Evolutionary conservation across 352 stramenopile genomes (phyloP).

Genomic region (Globisporangium spiculum): DNA sequence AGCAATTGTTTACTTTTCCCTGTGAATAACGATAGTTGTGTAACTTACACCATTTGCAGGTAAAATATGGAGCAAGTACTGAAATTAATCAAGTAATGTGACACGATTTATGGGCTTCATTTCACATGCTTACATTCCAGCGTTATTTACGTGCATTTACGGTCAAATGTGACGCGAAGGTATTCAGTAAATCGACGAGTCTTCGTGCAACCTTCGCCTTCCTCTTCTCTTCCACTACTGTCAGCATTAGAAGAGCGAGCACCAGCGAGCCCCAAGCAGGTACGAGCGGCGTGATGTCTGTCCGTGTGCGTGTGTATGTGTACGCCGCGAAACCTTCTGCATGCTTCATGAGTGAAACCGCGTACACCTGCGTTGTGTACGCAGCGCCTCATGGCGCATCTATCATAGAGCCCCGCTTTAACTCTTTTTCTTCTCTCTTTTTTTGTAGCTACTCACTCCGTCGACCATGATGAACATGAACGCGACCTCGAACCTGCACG

Average conservation of each 20-base stretch:
- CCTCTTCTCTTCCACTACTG: background rate
- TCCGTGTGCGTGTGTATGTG: background rate
- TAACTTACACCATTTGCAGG: no score
- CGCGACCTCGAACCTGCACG: slow-evolving; percentile 68
- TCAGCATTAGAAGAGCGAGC: background rate
- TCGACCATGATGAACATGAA: slow-evolving; percentile 32
- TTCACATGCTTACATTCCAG: no score
- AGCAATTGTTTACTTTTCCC: no score
- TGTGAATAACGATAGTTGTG: no score
- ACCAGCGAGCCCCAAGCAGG: slow-evolving; percentile 1
- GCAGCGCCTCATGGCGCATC: no score
- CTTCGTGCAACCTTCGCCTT: slow-evolving; percentile 1
- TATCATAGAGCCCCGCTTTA: no score
- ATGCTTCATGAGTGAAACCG: no score
- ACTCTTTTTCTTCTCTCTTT: background rate
- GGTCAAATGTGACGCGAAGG: background rate
- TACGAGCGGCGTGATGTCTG: background rate
- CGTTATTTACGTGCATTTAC: no score
- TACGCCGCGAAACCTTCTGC: background rate
- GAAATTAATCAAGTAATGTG: no score
- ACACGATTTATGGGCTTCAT: no score
- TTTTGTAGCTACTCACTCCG: background rate
- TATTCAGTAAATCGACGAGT: background rate
- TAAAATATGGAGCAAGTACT: no score
- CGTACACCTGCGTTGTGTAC: background rate